Evolutionary conservation across 148 eudicot species (phyloP), one percentile per base, ranked within the genome.

Genomic region (Chenopodium album): DNA sequence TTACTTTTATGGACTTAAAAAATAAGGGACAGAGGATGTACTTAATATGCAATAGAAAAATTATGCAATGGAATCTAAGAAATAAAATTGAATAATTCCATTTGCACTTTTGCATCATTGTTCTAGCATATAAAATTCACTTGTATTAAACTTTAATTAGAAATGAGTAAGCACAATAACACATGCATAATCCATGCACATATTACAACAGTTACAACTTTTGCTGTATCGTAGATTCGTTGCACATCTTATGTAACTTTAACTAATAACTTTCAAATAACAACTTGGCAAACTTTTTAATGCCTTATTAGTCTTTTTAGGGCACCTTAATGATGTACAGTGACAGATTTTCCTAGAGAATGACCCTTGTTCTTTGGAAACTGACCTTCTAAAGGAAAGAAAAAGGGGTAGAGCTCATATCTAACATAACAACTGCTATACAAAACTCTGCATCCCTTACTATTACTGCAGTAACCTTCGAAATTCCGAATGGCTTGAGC

Each of bases 381-480:
- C 26, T 41, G 47, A 19, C 29, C 9, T 64, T 86, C 92, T 67
- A 90, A 84, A 71, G 97, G 97, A 50, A 88, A 90, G 90, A 78
- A 94, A 79, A 93, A 90, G 1, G 98, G 97, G 81, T 94, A 94
- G 1, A 90, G 84, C 75, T 92, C 97, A 80, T 96, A 96, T 73
- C 95, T 87, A 17, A 92, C 85, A 81, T 83, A 91, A 68, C 94
- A 94, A 71, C 93, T 92, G 48, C 93, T 88, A 73, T 92, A 94
- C 31, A 92, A 32, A 59, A 88, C 97, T 41, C 94, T 85, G 80
- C 98, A 95, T 1, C 98, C 98, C 80, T 87, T 88, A 71, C 80
- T 90, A 71, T 88, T 76, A 19, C 56, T 54, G 32, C 99, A 95
- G 74, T 87, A 81, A 28, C 77, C 87, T 1, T 87, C 78, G 60